Evolutionary conservation across 2,329 filamentous ascomycete genomes (phyloP), one percentile per base, ranked within the genome.

Genomic region (Uncinocarpus reesii): DNA sequence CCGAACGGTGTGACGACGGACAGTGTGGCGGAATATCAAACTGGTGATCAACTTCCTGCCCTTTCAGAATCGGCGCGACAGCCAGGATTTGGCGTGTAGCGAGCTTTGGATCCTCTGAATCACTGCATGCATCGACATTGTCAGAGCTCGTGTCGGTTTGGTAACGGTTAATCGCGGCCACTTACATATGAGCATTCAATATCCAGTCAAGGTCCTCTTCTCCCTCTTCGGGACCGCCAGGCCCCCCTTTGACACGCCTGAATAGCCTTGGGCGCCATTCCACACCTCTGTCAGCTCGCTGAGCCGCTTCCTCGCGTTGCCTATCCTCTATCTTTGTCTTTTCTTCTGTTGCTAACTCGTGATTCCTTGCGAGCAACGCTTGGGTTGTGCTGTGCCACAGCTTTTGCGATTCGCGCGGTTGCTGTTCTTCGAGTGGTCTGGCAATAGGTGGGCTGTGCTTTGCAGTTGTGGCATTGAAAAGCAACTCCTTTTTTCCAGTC

Each of bases 261-360:
- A 98, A 98, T 10, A 96, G 75, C 54, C 81, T 80, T 0, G 92
- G 90, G 28, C 81, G 79, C 92, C 92, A 98, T 54, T 94, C 86
- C 6, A 88, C 71, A 10, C 83, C 83, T 8, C 89, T 81, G 41
- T 88, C 83, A 26, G 78, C 78, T 58, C 92, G 77, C 60, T 79
- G 79, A 15, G 88, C 83, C 1, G 92, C 88, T 61, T 95, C 90
- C 54, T 89, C 83, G 60, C 92, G 78, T 66, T 98, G 92, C 60
- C 78, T 81, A 59, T 96, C 90, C 64, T 98, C 92, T 51, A 98
- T 86, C 63, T 84, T 85, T n/a, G 86, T 89, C 71, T 98, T 98
- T 62, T 95, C 90, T 54, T 92, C 85, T 0, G 92, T 98, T 3
- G 92, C 92, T 7, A 83, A 68, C 56, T 86, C 84, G 60, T 98